A percentile compares a stretch with the other conserved stretches of the same genome.
Conservation (phyloP, 306 rosid genomes). For the Medicago lupulina region DNA sequence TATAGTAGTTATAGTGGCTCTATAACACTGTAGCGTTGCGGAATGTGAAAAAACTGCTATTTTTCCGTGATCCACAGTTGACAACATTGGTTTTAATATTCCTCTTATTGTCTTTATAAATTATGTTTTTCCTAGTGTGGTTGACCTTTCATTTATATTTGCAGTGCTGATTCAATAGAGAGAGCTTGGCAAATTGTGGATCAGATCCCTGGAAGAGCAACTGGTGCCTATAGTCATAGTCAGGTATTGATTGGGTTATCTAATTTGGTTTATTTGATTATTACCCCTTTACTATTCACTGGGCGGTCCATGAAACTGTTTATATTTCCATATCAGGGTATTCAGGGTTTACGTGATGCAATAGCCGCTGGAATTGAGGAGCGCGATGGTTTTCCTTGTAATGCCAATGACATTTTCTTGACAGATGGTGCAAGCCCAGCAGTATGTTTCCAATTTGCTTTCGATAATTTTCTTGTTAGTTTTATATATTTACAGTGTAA, state of each 20-base stretch:
- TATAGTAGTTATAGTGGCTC: neutral
- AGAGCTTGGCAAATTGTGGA: conserved; percentile 84
- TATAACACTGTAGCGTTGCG: neutral
- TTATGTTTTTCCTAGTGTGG: conserved; percentile 1
- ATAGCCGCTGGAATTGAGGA: conserved; percentile 87
- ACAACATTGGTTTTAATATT: conserved; percentile 7
- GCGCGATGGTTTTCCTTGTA: conserved; percentile 81
- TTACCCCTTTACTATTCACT: neutral
- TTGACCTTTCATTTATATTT: conserved; percentile 31
- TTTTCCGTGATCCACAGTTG: neutral
- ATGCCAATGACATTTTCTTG: conserved; percentile 81
- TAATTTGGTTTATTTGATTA: conserved; percentile 16
- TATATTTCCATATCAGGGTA: conserved; percentile 60
- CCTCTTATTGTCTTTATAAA: neutral
- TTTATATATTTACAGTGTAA: neutral
- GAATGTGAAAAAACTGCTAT: neutral
- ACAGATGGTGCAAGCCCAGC: conserved; percentile 99
- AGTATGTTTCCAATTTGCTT: conserved; percentile 46
- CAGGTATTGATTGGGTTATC: conserved; percentile 58
- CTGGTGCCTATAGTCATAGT: conserved; percentile 97
- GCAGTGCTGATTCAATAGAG: conserved; percentile 77
- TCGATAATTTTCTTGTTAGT: conserved; percentile 5
- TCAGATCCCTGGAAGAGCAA: conserved; percentile 91
- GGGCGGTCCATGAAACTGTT: conserved; percentile 26
- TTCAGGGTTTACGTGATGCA: conserved; percentile 81